Conservation (phyloP, 1,139 yeast genomes). For the Geotrichum siamense region DNA sequence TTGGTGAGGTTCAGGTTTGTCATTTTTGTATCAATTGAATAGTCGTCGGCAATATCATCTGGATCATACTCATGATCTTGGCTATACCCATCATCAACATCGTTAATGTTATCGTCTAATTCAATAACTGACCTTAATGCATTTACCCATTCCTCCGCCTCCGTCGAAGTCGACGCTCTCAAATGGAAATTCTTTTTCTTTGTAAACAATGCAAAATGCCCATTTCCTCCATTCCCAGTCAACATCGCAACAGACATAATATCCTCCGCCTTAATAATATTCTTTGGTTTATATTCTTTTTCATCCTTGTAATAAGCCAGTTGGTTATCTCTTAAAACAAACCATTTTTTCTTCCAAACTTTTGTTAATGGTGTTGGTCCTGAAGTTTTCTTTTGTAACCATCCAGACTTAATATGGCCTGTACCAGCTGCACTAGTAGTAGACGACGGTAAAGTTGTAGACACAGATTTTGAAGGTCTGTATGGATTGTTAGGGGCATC, state of each 20-base stretch:
- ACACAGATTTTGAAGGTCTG: conserved; percentile 14
- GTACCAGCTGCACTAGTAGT: not conserved
- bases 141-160: conserved; percentile 40
- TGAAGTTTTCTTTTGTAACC: conserved; percentile 26
- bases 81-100: not conserved
- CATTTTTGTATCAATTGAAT: not conserved
- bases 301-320: conserved; percentile 53
- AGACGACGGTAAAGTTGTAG: conserved; percentile 12
- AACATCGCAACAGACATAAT: conserved; percentile 38
- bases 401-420: conserved; percentile 27
- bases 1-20: not conserved
- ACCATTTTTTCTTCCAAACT: conserved; percentile 50
- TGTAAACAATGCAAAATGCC: conserved; percentile 40
- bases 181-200: conserved; percentile 41
- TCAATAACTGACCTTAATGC: not conserved
- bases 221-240: conserved; percentile 25
- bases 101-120: not conserved
- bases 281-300: conserved; percentile 49
- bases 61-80: not conserved
- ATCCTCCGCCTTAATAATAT: conserved; percentile 39
- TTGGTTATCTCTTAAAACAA: conserved; percentile 50
- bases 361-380: conserved; percentile 20
- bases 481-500: conserved; percentile 3
- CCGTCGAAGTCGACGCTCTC: conserved; percentile 35
- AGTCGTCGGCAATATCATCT: not conserved